Evolutionary conservation across 1,284 basidiomycete species (phyloP), one percentile per base, ranked within the genome.

Genomic region (Sanghuangporus sanghuang): DNA sequence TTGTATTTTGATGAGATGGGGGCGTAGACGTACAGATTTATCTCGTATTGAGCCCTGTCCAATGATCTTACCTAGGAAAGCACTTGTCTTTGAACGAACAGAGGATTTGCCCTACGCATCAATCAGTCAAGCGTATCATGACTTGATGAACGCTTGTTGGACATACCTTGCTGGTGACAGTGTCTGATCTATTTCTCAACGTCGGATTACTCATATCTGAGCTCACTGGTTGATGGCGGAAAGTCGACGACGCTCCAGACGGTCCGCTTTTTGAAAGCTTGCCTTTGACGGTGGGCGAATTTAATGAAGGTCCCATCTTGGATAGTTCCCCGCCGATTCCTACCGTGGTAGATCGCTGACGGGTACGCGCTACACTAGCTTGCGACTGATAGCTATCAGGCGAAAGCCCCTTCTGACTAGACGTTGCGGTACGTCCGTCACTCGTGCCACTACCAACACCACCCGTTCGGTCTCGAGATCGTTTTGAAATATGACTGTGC

Each of bases 21-120:
- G 40, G 27, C 27, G 27, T 2, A 60, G 46, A 78, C 87, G 72
- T 75, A 91, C 89, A 62, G 84, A 85, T 76, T 87, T 84, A 72
- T 91, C 89, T 61, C 87, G 81, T 11, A 83, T 77, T 38, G 78
- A 81, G 56, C 77, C 80, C 67, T 85, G 81, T 1, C 88, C 88
- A 48, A 88, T 74, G 85, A 92, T 86, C 72, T 86, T 91, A 2
- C 89, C 89, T 66, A 88, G 78, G 71, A 92, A 87, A 48, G 88
- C 89, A 68, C 82, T 89, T 21, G 89, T 90, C 73, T 91, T 92
- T 48, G 84, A 81, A 63, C 89, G 78, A 57, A 92, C 85, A 8
- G 90, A 85, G 12, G 81, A 81, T 73, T 84, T 89, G 36, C 65
- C 65, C 65, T 14, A 75, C 69, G n/a, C 3, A n/a, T 36, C 32